A percentile compares a stretch with the other conserved stretches of the same genome.
Conservation (phyloP, 2,329 filamentous ascomycete species). For the Cadophora malorum region DNA sequence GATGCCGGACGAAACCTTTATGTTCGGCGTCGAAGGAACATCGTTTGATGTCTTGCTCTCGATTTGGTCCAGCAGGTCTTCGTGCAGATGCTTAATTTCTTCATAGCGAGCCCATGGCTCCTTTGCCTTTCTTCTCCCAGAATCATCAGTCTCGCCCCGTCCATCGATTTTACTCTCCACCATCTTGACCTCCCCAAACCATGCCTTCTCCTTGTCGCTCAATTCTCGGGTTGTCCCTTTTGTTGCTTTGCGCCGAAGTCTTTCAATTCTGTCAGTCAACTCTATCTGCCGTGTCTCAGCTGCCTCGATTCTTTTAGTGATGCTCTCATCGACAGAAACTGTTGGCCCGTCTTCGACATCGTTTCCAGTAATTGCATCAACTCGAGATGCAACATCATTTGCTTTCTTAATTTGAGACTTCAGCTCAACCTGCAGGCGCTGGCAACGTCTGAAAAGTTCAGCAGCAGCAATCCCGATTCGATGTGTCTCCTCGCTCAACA, state of each 20-base stretch:
- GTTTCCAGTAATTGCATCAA: slow-evolving; percentile 69
- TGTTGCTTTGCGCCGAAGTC: slow-evolving; percentile 58
- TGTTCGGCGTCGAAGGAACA: slow-evolving; percentile 22
- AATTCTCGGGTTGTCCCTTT: slow-evolving; percentile 58
- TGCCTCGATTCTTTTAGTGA: slow-evolving; percentile 60
- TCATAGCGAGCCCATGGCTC: slow-evolving; percentile 63
- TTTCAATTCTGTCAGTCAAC: slow-evolving; percentile 65
- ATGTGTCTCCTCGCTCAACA: slow-evolving; percentile 73
- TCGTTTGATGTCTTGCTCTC: slow-evolving; percentile 39
- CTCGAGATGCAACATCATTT: slow-evolving; percentile 67
- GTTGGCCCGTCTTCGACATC: slow-evolving; percentile 60
- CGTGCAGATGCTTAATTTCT: slow-evolving; percentile 50
- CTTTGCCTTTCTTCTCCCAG: slow-evolving; percentile 43
- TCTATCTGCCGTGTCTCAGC: slow-evolving; percentile 62
- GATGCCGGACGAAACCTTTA: slow-evolving; percentile 62
- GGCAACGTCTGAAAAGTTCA: slow-evolving; percentile 75
- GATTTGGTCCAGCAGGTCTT: slow-evolving; percentile 49
- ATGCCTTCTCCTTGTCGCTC: slow-evolving; percentile 67
- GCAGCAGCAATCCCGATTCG: slow-evolving; percentile 72
- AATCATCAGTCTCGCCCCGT: slow-evolving; percentile 27
- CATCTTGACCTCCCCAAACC: slow-evolving; percentile 60
- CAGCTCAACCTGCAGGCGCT: slow-evolving; percentile 71
- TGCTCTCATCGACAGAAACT: slow-evolving; percentile 57
- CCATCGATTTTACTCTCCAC: slow-evolving; percentile 48
- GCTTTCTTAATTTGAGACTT: slow-evolving; percentile 70